Evolutionary conservation across 2,329 filamentous ascomycete species (phyloP).

Genomic region (Scedosporium minutisporum): DNA sequence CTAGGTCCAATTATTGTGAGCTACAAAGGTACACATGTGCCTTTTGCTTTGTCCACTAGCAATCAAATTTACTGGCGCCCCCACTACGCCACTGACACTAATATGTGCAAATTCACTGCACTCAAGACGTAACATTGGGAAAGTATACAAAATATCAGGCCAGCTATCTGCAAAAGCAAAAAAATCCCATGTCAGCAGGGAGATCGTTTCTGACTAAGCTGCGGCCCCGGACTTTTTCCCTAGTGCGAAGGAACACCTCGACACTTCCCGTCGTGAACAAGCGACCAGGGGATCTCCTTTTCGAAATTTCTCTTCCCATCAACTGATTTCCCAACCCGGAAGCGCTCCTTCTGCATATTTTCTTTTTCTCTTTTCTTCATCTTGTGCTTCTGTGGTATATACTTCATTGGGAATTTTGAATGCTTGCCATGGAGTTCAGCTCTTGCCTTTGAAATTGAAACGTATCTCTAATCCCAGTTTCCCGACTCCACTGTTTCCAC

Average conservation of each 20-base stretch:
- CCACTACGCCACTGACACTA: background rate
- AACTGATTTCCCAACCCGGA: constrained; percentile 3
- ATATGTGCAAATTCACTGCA: background rate
- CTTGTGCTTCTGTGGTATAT: background rate
- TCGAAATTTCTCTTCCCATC: background rate
- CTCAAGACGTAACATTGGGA: background rate
- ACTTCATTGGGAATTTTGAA: background rate
- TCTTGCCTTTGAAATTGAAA: background rate
- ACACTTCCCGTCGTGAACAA: background rate
- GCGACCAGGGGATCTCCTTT: constrained; percentile 1
- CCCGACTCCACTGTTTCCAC: background rate
- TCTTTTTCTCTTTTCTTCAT: background rate
- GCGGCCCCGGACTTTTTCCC: background rate
- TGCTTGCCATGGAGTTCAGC: constrained; percentile 3
- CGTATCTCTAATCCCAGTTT: background rate
- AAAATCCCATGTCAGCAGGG: background rate
- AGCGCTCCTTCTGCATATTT: background rate
- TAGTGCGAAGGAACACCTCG: constrained; percentile 1
- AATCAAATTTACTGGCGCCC: background rate
- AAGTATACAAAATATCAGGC: background rate
- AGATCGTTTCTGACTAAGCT: constrained; percentile 2
- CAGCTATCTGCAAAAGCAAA: background rate
- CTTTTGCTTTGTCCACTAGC: background rate
- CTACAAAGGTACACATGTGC: background rate
- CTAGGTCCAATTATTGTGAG: background rate